phyloP scores from a whole-genome alignment of 1,139 yeast genomes.

The Chernovozyma aurita region DNA sequence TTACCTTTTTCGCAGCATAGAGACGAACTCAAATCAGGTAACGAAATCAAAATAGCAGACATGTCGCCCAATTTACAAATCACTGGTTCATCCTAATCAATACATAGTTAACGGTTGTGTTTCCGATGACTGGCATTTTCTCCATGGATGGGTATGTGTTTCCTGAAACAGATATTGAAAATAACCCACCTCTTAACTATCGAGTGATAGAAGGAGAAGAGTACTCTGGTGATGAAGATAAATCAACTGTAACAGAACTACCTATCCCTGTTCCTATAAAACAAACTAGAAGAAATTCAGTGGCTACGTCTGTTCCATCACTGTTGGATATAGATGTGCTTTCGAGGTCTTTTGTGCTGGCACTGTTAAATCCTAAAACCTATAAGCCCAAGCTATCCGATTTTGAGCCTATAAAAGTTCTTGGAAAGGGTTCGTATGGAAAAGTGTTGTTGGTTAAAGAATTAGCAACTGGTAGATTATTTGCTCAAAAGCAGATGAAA shows the following conservation, averaged over 20 bases:
- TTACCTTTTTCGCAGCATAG: too few relatives aligned
- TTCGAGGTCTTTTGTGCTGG: conserved; percentile 6
- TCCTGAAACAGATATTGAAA: conserved; percentile 1
- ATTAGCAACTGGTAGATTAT: conserved; percentile 57
- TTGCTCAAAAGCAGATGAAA: conserved; percentile 85
- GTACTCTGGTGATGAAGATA: conserved; percentile 5
- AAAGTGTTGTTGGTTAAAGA: conserved; percentile 79
- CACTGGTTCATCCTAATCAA: too few relatives aligned
- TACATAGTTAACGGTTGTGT: too few relatives aligned
- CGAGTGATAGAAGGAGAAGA: conserved; percentile 5
- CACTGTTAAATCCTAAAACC: background rate
- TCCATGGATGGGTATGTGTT: conserved; percentile 7
- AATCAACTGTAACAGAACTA: conserved; percentile 6
- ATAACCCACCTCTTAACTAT: conserved; percentile 3
- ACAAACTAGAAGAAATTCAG: conserved; percentile 14
- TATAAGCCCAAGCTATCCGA: conserved; percentile 45
- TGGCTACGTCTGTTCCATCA: conserved; percentile 16
- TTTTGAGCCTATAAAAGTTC: conserved; percentile 71
- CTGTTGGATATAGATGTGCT: conserved; percentile 4
- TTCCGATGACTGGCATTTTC: conserved; percentile 8
- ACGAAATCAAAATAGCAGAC: too few relatives aligned
- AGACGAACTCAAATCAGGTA: too few relatives aligned
- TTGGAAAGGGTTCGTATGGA: conserved; percentile 93
- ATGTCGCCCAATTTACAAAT: too few relatives aligned
- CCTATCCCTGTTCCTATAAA: conserved; percentile 10